Evolutionary conservation across 495 filamentous ascomycete genomes (phyloP), one percentile per base, ranked within the genome.

Genomic region (Penicillium malachiteum): DNA sequence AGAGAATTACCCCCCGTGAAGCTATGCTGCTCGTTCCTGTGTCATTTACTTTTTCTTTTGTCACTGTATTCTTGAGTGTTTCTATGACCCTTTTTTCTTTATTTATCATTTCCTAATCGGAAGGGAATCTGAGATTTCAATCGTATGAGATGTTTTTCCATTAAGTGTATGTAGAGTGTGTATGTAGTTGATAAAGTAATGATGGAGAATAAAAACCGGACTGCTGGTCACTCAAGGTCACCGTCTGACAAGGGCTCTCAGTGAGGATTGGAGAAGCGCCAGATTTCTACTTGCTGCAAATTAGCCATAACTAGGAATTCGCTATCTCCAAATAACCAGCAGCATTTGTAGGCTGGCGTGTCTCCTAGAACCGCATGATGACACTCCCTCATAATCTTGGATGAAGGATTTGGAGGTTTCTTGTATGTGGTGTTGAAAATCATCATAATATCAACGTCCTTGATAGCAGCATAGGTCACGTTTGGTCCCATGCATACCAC

Each of bases 1-100:
- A 39, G 35, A 50, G 37, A 40, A 46, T 44, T 26, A 26, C 34
- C 34, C 21, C 34, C 12, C 40, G 48, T 50, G 48, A 35, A 14
- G 48, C 45, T 54, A 49, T 48, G 44, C 54, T 40, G 57, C 60
- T 58, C 52, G 63, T 66, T 67, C 59, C 57, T 65, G 67, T 66
- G 64, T 66, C 64, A 69, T 70, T 65, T 60, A 62, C 38, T 57
- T 53, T 66, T 70, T 65, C 57, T 62, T 71, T 69, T 69, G 60
- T 70, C 62, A 68, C 68, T 72, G 69, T 68, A 68, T 71, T 72
- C 55, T 62, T 63, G 64, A 56, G 58, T 67, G 54, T 65, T 65
- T 63, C 54, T 64, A 64, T 60, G 67, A 61, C 52, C 43, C 33
- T 38, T 64, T 34, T 66, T 37, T 10, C 34, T 37, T 37, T 64